phyloP scores from a whole-genome alignment of 2,329 filamentous ascomycete genomes.

The Arthrobotrys iridis region DNA sequence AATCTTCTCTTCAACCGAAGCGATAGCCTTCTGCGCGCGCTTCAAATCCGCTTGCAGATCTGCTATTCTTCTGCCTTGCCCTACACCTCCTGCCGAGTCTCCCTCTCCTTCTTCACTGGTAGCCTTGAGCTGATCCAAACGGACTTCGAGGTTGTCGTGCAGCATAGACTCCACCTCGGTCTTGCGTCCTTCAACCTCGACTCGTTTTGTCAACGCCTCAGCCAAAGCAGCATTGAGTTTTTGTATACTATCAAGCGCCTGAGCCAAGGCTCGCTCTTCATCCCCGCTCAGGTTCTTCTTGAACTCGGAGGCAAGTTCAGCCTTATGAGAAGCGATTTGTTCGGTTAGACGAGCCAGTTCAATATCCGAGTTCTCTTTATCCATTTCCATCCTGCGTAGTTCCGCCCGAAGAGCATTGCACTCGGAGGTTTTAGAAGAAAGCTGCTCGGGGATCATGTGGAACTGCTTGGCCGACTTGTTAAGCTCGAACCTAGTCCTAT shows the following conservation, averaged over 20 bases:
- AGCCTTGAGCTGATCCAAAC: conserved; percentile 83
- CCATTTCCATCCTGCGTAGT: conserved; percentile 59
- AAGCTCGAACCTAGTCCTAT: conserved; percentile 72
- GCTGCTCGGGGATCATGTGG: conserved; percentile 45
- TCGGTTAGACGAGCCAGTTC: conserved; percentile 80
- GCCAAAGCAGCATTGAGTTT: conserved; percentile 80
- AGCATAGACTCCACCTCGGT: conserved; percentile 85
- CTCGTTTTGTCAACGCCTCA: conserved; percentile 75
- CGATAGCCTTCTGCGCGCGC: conserved; percentile 75
- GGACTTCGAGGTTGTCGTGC: conserved; percentile 85
- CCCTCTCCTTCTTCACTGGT: conserved; percentile 69
- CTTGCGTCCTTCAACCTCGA: conserved; percentile 82
- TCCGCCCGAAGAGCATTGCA: conserved; percentile 77
- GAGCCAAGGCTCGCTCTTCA: conserved; percentile 84
- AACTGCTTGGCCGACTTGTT: conserved; percentile 48
- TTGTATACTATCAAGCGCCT: conserved; percentile 74
- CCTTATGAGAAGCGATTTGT: conserved; percentile 78
- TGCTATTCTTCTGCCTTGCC: conserved; percentile 72
- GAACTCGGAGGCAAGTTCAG: conserved; percentile 85
- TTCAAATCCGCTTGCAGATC: conserved; percentile 84
- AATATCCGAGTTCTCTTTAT: conserved; percentile 74
- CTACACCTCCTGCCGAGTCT: conserved; percentile 68
- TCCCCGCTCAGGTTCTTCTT: conserved; percentile 84
- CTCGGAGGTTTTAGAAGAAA: conserved; percentile 60
- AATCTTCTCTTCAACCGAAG: conserved; percentile 74